Evolutionary conservation across 495 filamentous ascomycete genomes (phyloP), one percentile per base, ranked within the genome.

Genomic region (Copromyces sp.): DNA sequence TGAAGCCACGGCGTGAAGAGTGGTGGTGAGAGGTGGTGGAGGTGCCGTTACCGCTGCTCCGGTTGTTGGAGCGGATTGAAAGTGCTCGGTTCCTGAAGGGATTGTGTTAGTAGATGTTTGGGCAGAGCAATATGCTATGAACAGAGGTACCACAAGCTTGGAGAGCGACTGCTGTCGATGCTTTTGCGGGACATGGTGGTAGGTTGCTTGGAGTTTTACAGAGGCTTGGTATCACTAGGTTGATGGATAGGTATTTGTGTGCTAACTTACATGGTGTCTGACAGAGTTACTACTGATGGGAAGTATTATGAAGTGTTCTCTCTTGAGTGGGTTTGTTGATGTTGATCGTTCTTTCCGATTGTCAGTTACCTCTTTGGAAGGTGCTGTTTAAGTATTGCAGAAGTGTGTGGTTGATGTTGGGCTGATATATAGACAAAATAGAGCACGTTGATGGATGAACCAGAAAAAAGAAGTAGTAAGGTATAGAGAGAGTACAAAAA

Each of bases 1-100:
- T 92, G 87, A 97, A 96, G 45, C 80, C 80, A 74, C 86, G 85
- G 77, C 89, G 86, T 32, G 86, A 88, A 71, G 82, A 78, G 68
- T 53, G 61, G 78, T 75, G 20, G 70, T 69, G 68, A 70, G 89
- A 88, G 71, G 73, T 75, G 77, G 84, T 82, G 68, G 72, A 29
- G 75, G 83, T 78, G 69, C 80, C 73, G 12, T 75, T 71, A 71
- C 77, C 77, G 77, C 73, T 71, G 72, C 20, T 35, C 38, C 75
- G 71, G 74, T 77, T 75, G 68, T 69, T 74, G 69, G 80, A 79
- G 65, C 79, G 80, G 75, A 77, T 74, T 1, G 88, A 90, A 38
- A 90, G 82, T 38, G 84, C 82, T 71, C 88, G 88, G 75, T 90
- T 88, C 88, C 88, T 90, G 3, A 39, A 39, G 8, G 11, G 3